Evolutionary conservation across 768 basidiomycete species (phyloP).

Genomic region (Lactarius sanguifluus): DNA sequence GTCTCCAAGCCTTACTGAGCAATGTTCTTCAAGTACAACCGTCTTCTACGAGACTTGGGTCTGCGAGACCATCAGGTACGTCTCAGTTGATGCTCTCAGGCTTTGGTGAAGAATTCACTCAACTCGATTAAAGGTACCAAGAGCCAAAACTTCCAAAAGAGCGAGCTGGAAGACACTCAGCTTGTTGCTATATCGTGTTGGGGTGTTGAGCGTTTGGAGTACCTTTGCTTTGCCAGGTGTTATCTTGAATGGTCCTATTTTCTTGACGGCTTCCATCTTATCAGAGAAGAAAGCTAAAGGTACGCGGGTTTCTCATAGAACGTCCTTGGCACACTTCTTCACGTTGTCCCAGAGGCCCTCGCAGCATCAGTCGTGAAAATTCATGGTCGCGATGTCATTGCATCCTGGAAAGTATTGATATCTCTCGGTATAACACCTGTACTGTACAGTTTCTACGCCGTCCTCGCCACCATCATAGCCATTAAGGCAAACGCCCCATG

Average conservation of each 20-base stretch:
- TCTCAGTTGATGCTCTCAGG: conserved; percentile 11
- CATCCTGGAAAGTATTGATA: conserved; percentile 95
- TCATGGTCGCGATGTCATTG: conserved; percentile 88
- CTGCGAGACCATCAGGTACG: conserved; percentile 88
- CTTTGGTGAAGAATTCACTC: conserved; percentile 10
- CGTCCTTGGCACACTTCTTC: conserved; percentile 12
- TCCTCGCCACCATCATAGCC: conserved; percentile 70
- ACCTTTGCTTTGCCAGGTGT: conserved; percentile 85
- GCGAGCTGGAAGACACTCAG: conserved; percentile 84
- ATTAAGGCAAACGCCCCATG: conserved; percentile 62
- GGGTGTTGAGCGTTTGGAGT: conserved; percentile 77
- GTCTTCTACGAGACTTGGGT: conserved; percentile 81
- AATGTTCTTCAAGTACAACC: conserved; percentile 91
- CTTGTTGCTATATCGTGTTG: conserved; percentile 77
- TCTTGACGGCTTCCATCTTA: conserved; percentile 87
- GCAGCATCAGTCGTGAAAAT: conserved; percentile 94
- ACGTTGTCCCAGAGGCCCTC: conserved; percentile 71
- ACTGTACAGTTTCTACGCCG: conserved; percentile 79
- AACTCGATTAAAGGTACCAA: conserved; percentile 59
- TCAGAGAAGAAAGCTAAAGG: conserved; percentile 86
- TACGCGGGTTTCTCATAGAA: conserved; percentile 33
- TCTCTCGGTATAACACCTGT: conserved; percentile 85
- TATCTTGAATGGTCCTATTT: conserved; percentile 88
- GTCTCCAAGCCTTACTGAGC: conserved; percentile 71
- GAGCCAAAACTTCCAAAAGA: conserved; percentile 56